Percentiles rank a stretch among this genome's conserved stretches.
Conservation (phyloP, 441 rosid species). For the Kokia cookei region DNA sequence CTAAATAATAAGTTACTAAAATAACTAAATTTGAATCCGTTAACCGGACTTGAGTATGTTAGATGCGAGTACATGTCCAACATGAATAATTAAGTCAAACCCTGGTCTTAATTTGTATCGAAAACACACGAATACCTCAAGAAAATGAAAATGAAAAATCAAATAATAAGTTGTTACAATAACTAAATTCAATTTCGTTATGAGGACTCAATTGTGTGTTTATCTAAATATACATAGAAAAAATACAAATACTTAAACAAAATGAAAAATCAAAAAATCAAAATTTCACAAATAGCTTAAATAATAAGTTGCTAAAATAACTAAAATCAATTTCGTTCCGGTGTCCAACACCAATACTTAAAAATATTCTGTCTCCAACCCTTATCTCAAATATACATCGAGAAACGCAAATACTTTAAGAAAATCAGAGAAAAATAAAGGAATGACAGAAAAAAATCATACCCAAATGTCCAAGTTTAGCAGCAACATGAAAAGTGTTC, state of each 20-base stretch:
- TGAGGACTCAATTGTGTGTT: too few relatives aligned
- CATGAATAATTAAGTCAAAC: background rate
- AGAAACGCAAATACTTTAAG: too few relatives aligned
- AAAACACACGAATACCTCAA: too few relatives aligned
- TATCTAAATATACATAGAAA: too few relatives aligned
- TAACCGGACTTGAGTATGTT: too few relatives aligned
- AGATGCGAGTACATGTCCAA: background rate
- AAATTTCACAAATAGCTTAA: background rate
- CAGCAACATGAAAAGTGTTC: slow-evolving; percentile 79
- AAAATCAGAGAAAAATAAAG: background rate
- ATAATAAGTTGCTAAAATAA: background rate
- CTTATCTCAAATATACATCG: too few relatives aligned
- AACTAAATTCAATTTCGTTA: background rate
- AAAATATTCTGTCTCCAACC: too few relatives aligned
- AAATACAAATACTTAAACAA: too few relatives aligned
- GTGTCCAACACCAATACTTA: background rate
- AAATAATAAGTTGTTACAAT: background rate
- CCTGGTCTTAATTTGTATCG: too few relatives aligned
- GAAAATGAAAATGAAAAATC: background rate
- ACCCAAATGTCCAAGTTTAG: slow-evolving; percentile 83
- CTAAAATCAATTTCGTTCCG: background rate
- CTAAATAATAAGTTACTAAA: too few relatives aligned
- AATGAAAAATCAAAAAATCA: too few relatives aligned
- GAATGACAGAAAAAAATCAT: slow-evolving; percentile 10
- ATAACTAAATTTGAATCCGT: too few relatives aligned